phyloP scores from a whole-genome alignment of 2,329 filamentous ascomycete genomes.

The Aspergillus fumigatus region DNA sequence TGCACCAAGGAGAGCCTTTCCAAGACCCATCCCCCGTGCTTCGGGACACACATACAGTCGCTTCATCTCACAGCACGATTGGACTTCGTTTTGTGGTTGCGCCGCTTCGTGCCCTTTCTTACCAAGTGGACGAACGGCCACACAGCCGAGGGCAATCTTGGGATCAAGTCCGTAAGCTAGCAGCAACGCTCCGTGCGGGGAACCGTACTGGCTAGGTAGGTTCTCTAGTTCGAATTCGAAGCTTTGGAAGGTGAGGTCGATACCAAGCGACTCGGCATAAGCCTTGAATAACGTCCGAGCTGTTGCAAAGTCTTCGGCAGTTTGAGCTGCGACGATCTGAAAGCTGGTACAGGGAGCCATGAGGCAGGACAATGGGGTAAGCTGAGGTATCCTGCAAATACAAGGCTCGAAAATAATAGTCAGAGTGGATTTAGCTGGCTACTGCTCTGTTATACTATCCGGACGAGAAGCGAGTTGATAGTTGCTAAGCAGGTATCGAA shows the following conservation, averaged over 20 bases:
- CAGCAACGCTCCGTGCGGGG: slow-evolving; percentile 43
- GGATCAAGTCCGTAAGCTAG: slow-evolving; percentile 36
- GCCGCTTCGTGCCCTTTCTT: neutral
- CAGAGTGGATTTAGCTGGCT: neutral
- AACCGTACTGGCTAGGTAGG: slow-evolving; percentile 53
- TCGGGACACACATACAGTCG: slow-evolving; percentile 50
- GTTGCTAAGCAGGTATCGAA: neutral
- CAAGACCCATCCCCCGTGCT: slow-evolving; percentile 48
- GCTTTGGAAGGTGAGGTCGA: slow-evolving; percentile 56
- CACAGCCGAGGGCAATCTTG: slow-evolving; percentile 42
- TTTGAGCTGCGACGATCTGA: slow-evolving; percentile 35
- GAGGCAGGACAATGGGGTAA: neutral
- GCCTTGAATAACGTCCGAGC: slow-evolving; percentile 42
- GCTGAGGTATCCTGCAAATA: neutral
- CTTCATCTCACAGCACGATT: slow-evolving; percentile 51
- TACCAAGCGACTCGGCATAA: slow-evolving; percentile 43
- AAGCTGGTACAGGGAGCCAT: slow-evolving; percentile 1
- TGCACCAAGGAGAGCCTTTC: slow-evolving; percentile 43
- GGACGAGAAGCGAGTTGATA: neutral
- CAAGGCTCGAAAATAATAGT: neutral
- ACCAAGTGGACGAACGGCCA: slow-evolving; percentile 41
- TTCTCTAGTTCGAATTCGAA: slow-evolving; percentile 50
- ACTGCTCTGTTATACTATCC: neutral
- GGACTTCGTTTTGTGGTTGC: slow-evolving; percentile 13
- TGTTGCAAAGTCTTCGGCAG: slow-evolving; percentile 38